Base-by-base conservation (phyloP, 495 filamentous ascomycete species). In the Podospora sp. region DNA sequence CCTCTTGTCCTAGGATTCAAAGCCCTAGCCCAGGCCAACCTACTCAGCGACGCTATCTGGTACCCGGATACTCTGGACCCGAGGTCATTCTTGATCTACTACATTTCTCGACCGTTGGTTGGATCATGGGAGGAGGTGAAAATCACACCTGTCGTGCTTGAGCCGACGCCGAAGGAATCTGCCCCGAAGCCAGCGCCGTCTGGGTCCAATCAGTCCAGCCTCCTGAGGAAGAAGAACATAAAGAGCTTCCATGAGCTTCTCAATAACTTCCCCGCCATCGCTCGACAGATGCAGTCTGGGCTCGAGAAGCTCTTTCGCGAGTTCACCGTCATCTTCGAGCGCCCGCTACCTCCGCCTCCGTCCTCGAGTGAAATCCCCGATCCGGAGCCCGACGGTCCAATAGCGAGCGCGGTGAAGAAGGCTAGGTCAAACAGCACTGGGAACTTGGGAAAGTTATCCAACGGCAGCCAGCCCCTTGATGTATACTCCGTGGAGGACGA, bases 1-100 rank as follows among this genome's bases (percentile, higher is more conserved):
- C 1, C 16, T 63, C 57, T 24, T 12, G 2, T 4, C 68, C 26
- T 36, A 97, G 95, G 95, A 25, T 98, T 97, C 86, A 96, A 92
- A 78, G 89, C 88, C 22, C 83, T 97, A 62, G 92, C 91, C 62
- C 96, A 98, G 74, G 91, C 93, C 25, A 96, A 95, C 77, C 81
- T 99, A 22, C 80, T 98, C 50, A 87, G 88, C 66, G 96, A 98
- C 75, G 84, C 84, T 49, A 80, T 97, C n/a, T 97, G 91, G 84
- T 94, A 95, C 75, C 88, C 91, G 35, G 90, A 97, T 68, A 88
- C 82, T 21, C 82, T 89, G 63, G 94, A 97, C 49, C 89, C 91
- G 22, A 88, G 91, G 57, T 89, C 91, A 86, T 99, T 96, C 91
- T 87, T 99, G 40, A 87, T 99, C 62, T 98, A 99, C 83, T 98